phyloP scores from a whole-genome alignment of 352 stramenopile species.

The Phytophthora idaei region DNA sequence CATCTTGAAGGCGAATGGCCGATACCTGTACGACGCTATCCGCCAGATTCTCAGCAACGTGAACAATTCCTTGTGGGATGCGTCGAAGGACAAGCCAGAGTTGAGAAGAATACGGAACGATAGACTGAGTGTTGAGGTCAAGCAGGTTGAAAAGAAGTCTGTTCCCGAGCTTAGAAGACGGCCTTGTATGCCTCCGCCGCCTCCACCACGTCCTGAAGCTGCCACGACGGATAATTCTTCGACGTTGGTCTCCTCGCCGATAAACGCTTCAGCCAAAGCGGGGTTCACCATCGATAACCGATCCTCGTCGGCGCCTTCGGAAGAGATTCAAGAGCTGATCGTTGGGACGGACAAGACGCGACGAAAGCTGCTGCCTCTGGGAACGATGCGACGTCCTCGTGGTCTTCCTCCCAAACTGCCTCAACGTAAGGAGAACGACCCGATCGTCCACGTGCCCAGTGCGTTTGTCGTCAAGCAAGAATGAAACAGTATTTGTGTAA shows the following conservation, averaged over 20 bases:
- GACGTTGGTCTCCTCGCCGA: slow-evolving; percentile 11
- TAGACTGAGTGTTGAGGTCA: slow-evolving; percentile 3
- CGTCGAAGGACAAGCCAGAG: slow-evolving; percentile 31
- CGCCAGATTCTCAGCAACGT: slow-evolving; percentile 29
- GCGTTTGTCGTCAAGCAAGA: slow-evolving; percentile 24
- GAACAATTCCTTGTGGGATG: slow-evolving; percentile 28
- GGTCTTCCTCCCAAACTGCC: slow-evolving; percentile 25
- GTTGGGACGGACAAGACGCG: slow-evolving; percentile 28
- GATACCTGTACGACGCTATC: slow-evolving; percentile 41
- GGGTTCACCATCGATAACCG: slow-evolving; percentile 14
- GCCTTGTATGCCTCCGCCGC: slow-evolving; percentile 17
- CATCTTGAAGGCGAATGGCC: slow-evolving; percentile 40
- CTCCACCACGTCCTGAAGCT: slow-evolving; percentile 18
- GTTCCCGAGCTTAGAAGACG: slow-evolving; percentile 10
- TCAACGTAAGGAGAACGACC: slow-evolving; percentile 18
- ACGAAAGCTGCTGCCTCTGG: slow-evolving; percentile 27
- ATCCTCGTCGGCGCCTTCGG: slow-evolving; percentile 13
- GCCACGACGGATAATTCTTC: slow-evolving; percentile 2
- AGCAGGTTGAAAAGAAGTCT: slow-evolving; percentile 17
- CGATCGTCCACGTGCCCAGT: slow-evolving; percentile 14
- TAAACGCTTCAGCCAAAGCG: slow-evolving; percentile 20
- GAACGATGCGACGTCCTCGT: slow-evolving; percentile 12
- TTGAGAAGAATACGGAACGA: slow-evolving; percentile 15
- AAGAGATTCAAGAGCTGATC: slow-evolving; percentile 24
- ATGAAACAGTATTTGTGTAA: slow-evolving; percentile 23